Base-by-base conservation (phyloP, 164 flowering plant species). In the Santalum album region DNA sequence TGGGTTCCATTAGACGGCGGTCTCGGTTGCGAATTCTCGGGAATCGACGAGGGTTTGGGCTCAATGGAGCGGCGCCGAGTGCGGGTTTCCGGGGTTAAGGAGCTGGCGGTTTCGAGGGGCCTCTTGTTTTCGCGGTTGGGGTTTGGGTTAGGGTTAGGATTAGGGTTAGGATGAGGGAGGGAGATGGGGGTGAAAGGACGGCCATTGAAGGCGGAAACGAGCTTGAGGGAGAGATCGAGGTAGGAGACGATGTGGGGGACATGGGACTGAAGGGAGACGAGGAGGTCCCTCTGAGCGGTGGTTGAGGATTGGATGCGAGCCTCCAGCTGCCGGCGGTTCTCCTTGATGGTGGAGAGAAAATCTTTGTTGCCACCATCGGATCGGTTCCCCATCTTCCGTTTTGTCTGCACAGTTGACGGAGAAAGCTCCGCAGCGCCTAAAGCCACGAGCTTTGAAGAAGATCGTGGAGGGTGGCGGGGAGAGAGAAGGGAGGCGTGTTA, bases 221-320 rank as follows among this genome's bases (percentile, higher is more conserved):
- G 65, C 44, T 69, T 66, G 56, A 87, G 86, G 29, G 96, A 83
- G 56, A 87, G 81, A 52, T 92, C 94, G 52, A 92, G 76, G 18
- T 87, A 79, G 35, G 91, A 76, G 51, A 89, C 87, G 51, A 89
- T 62, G 69, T 80, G 67, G n/a, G 99, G 96, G 40, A 84, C 75
- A 21, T 80, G 53, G 69, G 69, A 26, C 69, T 79, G 94, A 22
- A 92, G 76, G 46, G 96, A 87, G 16, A 87, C 57, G 25, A 92
- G 73, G 47, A 83, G 80, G 52, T 83, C 76, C 10, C 70, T 63
- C 40, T 92, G 96, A 40, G 74, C 58, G 6, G 48, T 51, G 44
- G 68, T 81, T 46, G 68, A 71, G 25, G 70, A 48, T 14, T 74
- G 77, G 2, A 81, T 81, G 3, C 95, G 83, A 23, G 78, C 52